Evolutionary conservation across 768 basidiomycete genomes (phyloP), one percentile per base, ranked within the genome.

Genomic region (Termitomyces sp.): DNA sequence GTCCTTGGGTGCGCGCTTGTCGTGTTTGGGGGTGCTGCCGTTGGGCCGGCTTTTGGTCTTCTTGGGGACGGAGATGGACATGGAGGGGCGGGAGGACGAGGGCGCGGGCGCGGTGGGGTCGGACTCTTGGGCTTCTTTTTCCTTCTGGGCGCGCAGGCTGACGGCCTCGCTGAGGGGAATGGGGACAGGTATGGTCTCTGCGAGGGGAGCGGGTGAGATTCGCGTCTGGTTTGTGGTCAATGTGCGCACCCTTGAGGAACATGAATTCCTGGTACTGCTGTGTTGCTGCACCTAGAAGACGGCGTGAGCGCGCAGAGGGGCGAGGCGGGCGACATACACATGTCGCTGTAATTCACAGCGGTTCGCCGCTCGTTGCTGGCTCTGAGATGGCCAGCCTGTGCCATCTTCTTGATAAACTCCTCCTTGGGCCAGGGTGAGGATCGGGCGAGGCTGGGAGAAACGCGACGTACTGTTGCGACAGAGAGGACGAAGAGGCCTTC

Each of bases 401-500:
- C 79, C 66, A 93, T 77, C 50, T 85, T 80, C 70, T 90, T 89
- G 56, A 94, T 81, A 68, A 93, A 94, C 66, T 92, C 89, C 73
- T 94, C 92, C 92, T 53, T 2, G 42, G 54, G 59, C 53, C 28
- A 48, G 58, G 58, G 50, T 57, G 49, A 63, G 53, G 49, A 20
- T 47, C 32, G 45, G 33, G 42, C 35, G 40, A 47, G 22, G 3
- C 26, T 22, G 14, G 38, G 47, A 49, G 57, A 44, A 53, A 47
- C 48, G 48, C 30, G 28, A 66, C 77, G 49, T 66, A 92, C 92
- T 40, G 92, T 87, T 49, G 91, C 91, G 59, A 88, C 73, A 10
- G 90, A 86, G 24, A 94, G 70, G 57, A 92, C 70, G 64, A 87
- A 92, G 7, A 86, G 71, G 1, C 85, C 89, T 66, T 91, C 89